These are phyloP conservation scores for Aspergillus incahuasiensis DNA, from an alignment of 495 filamentous ascomycete genomes.

Conservation along the genomic window DNA sequence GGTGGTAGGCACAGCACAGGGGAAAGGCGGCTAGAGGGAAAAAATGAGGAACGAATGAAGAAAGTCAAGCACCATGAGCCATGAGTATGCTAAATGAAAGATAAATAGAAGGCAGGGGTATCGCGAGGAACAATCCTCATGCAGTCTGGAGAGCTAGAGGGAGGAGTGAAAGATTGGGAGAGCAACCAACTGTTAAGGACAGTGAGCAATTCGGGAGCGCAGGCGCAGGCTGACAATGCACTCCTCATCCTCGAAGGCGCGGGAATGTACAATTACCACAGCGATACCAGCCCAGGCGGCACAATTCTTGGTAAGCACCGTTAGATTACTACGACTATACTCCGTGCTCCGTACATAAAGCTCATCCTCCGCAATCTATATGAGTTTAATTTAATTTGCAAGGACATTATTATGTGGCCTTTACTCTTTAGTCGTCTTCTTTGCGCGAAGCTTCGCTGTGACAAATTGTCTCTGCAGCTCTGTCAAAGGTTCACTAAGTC, in stretches of 20 bases:
- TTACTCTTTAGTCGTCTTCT: background rate
- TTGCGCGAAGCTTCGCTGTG: too few species aligned
- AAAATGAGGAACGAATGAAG: constrained; percentile 19
- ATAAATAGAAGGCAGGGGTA: constrained; percentile 10
- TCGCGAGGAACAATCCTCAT: constrained; percentile 8
- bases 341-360: too few species aligned
- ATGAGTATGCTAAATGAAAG: constrained; percentile 17
- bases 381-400: background rate
- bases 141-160: constrained; percentile 8
- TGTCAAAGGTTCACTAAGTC: too few species aligned
- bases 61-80: constrained; percentile 19
- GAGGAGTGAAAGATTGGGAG: constrained; percentile 18
- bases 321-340: background rate
- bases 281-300: background rate
- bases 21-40: constrained; percentile 4
- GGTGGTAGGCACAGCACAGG: constrained; percentile 6
- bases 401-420: background rate
- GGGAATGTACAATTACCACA: constrained; percentile 8
- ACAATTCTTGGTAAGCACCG: constrained; percentile 7
- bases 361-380: background rate
- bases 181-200: constrained; percentile 9
- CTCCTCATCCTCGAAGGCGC: constrained; percentile 11
- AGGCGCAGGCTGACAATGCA: constrained; percentile 8
- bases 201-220: constrained; percentile 5
- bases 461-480: too few species aligned